phyloP scores from a whole-genome alignment of 805 yeast species.

The Ogataea methanolica region DNA sequence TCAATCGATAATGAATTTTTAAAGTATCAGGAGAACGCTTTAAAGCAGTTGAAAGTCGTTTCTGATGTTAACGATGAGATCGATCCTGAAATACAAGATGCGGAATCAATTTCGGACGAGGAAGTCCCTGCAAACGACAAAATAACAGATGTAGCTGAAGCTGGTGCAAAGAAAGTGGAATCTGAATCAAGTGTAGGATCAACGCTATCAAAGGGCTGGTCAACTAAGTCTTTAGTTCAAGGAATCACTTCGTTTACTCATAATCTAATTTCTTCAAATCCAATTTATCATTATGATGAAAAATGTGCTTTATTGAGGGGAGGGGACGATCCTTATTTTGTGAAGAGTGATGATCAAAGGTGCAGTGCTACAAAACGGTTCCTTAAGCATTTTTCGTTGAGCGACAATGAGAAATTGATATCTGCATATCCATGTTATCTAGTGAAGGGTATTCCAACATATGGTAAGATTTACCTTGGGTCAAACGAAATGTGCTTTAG shows the following conservation, averaged over 20 bases:
- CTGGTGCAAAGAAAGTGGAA: neutral
- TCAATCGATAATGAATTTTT: neutral
- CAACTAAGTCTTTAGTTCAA: slow-evolving; percentile 25
- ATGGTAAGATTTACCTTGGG: slow-evolving; percentile 80
- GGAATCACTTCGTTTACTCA: slow-evolving; percentile 26
- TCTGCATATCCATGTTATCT: slow-evolving; percentile 71
- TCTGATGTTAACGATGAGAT: neutral
- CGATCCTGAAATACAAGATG: neutral
- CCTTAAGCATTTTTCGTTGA: slow-evolving; percentile 60
- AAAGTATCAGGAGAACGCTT: neutral
- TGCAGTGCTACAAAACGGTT: slow-evolving; percentile 53
- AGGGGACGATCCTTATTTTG: slow-evolving; percentile 45
- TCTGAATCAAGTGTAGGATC: neutral
- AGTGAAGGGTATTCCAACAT: slow-evolving; percentile 67
- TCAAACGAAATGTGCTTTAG: slow-evolving; percentile 69
- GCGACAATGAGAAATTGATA: slow-evolving; percentile 44
- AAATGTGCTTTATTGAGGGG: slow-evolving; percentile 33
- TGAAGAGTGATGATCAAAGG: slow-evolving; percentile 40
- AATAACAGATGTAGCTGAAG: neutral
- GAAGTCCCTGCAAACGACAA: neutral
- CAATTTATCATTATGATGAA: slow-evolving; percentile 50
- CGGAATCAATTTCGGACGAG: neutral
- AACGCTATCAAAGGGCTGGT: slow-evolving; percentile 13
- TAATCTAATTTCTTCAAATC: slow-evolving; percentile 18
- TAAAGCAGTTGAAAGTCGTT: neutral